These are phyloP conservation scores for Ammopiptanthus mongolicus DNA, from an alignment of 306 rosid species.

Conservation along the genomic window DNA sequence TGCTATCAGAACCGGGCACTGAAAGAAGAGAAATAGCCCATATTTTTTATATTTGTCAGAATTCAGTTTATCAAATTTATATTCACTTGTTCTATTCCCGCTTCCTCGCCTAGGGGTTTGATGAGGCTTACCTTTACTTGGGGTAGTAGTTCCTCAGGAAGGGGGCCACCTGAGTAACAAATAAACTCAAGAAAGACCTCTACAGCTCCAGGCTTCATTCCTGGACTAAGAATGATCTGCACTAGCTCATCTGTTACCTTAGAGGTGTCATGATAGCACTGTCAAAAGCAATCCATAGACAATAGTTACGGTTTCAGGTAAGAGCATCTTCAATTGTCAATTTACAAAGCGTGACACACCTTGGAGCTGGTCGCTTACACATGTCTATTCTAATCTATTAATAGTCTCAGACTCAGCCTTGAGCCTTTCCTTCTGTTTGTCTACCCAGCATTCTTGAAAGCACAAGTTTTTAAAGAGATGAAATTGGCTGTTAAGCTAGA, in stretches of 20 bases:
- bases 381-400: conserved; percentile 12
- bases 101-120: neutral
- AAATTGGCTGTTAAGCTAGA: neutral
- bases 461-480: neutral
- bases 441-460: neutral
- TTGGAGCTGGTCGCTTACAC: neutral
- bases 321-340: neutral
- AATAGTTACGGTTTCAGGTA: conserved; percentile 6
- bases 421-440: neutral
- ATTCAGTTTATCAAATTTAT: conserved; percentile 12
- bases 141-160: conserved; percentile 92
- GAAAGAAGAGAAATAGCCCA: conserved; percentile 8
- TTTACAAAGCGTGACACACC: conserved; percentile 2
- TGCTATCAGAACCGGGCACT: conserved; percentile 89
- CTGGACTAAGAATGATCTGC: conserved; percentile 76
- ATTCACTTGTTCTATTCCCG: conserved; percentile 4
- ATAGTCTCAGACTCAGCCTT: neutral
- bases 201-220: conserved; percentile 89
- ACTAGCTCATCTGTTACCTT: conserved; percentile 89
- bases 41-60: neutral
- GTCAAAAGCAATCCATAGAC: conserved; percentile 28
- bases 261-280: conserved; percentile 92
- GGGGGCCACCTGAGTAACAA: conserved; percentile 94
- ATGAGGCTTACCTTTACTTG: conserved; percentile 56
- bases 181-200: conserved; percentile 91